These are phyloP conservation scores for Letharia lupina DNA, from an alignment of 495 filamentous ascomycete species.

Conservation along the genomic window DNA sequence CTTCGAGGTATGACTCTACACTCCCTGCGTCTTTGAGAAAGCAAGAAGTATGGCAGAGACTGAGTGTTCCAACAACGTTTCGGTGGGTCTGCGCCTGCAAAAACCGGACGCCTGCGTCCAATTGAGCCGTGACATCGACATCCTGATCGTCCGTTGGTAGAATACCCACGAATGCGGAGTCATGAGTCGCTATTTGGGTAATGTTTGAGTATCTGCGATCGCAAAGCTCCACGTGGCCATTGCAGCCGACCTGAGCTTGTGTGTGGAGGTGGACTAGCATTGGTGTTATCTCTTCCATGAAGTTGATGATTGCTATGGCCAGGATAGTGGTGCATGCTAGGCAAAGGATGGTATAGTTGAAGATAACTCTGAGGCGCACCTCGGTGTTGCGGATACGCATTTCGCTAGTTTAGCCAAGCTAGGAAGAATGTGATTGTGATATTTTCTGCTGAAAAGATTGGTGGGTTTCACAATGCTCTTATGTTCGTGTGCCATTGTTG, in stretches of 20 bases:
- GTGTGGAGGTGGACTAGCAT: neutral
- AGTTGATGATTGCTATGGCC: slow-evolving; percentile 5
- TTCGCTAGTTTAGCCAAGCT: neutral
- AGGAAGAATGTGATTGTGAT: slow-evolving; percentile 1
- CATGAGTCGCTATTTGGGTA: slow-evolving; percentile 61
- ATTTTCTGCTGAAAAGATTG: neutral
- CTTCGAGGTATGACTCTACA: slow-evolving; percentile 45
- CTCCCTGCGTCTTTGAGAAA: slow-evolving; percentile 55
- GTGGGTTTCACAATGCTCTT: slow-evolving; percentile 4
- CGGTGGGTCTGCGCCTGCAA: slow-evolving; percentile 61
- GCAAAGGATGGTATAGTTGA: slow-evolving; percentile 7
- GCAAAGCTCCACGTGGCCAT: slow-evolving; percentile 58
- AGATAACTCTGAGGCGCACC: slow-evolving; percentile 4
- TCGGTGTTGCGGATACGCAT: slow-evolving; percentile 9
- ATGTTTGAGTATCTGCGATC: slow-evolving; percentile 55
- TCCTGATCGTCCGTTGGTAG: slow-evolving; percentile 58
- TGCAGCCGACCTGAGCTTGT: slow-evolving; percentile 41
- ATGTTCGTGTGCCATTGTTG: neutral
- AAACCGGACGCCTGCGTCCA: slow-evolving; percentile 61
- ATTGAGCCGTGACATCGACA: slow-evolving; percentile 51
- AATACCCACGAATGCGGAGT: slow-evolving; percentile 55
- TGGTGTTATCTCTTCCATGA: slow-evolving; percentile 10
- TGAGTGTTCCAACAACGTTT: slow-evolving; percentile 37
- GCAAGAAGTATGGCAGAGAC: slow-evolving; percentile 61
- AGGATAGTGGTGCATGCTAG: slow-evolving; percentile 1